Evolutionary conservation across 78 protist genomes (phyloP).

Genomic region (Dictyostelium purpureum): DNA sequence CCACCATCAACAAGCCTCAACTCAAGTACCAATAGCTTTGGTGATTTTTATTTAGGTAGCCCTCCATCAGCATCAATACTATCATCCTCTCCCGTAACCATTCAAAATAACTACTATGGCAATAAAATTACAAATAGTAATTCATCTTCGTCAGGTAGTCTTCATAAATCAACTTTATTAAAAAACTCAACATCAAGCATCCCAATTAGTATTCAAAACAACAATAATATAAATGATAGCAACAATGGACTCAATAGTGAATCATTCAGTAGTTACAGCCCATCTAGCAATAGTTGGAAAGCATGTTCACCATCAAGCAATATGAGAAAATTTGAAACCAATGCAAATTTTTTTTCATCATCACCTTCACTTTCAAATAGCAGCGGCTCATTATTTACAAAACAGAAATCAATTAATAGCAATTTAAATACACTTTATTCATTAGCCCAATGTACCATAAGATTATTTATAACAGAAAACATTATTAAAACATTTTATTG

Average conservation of each 20-base stretch:
- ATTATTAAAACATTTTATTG: slow-evolving; percentile 65
- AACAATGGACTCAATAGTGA: not conserved
- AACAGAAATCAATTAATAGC: not conserved
- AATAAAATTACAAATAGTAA: not conserved
- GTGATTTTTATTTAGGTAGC: no score
- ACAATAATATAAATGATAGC: not conserved
- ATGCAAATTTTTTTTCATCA: not conserved
- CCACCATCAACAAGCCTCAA: no score
- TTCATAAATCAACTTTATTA: not conserved
- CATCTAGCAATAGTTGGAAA: not conserved
- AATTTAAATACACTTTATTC: not conserved
- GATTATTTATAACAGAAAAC: slow-evolving; percentile 26
- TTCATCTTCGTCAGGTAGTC: not conserved
- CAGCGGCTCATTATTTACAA: not conserved
- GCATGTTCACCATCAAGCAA: slow-evolving; percentile 25
- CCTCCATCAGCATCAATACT: no score
- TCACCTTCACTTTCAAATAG: not conserved
- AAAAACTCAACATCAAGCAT: not conserved
- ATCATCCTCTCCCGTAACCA: no score
- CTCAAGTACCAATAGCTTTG: no score
- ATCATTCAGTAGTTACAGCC: no score
- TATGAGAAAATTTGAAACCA: not conserved
- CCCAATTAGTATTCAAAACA: not conserved
- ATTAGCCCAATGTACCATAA: slow-evolving; percentile 35
- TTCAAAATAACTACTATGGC: not conserved